Evolutionary conservation across 2,329 filamentous ascomycete genomes (phyloP), one percentile per base, ranked within the genome.

Genomic region (Calonectria leucothoes): DNA sequence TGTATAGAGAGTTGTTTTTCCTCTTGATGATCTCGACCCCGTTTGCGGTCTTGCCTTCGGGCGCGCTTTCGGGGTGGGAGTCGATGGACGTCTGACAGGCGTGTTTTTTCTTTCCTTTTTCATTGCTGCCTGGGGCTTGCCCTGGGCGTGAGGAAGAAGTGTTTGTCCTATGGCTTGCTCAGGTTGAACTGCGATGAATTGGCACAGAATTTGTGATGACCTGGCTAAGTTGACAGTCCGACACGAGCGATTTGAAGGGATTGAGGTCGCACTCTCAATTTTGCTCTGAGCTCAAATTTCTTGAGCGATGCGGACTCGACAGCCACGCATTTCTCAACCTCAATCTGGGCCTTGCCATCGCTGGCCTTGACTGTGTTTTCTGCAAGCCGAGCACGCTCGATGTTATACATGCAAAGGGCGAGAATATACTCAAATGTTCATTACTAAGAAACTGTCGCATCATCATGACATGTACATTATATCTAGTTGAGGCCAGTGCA

Each of bases 41-140:
- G 89, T 85, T 84, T 83, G 87, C 85, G 87, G 89, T 93, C 90
- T 59, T 91, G 92, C 91, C 91, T 93, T 95, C 88, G 94, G 94
- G 93, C 93, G 90, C 91, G 88, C 86, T 88, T 87, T 86, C 88
- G 88, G 93, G 94, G 94, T 94, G 94, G 94, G 94, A 91, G 90
- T 91, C 89, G 94, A 94, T 89, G 93, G 93, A 94, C 91, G 94
- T 96, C 94, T 97, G 94, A 96, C 94, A 94, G 94, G 89, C 85
- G 78, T 84, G 77, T 83, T 89, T 88, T 85, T 82, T 81, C 78
- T 81, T 74, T 81, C 59, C 87, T 87, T 91, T 91, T 91, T 91
- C 88, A 86, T 89, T 91, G 83, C 84, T 83, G 25, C 80, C 82
- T 81, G 79, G 85, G 84, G 88, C 86, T 86, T 82, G 78, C 85